Base-by-base conservation (phyloP, 2,329 filamentous ascomycete genomes). In the Falciphora oryzae region DNA sequence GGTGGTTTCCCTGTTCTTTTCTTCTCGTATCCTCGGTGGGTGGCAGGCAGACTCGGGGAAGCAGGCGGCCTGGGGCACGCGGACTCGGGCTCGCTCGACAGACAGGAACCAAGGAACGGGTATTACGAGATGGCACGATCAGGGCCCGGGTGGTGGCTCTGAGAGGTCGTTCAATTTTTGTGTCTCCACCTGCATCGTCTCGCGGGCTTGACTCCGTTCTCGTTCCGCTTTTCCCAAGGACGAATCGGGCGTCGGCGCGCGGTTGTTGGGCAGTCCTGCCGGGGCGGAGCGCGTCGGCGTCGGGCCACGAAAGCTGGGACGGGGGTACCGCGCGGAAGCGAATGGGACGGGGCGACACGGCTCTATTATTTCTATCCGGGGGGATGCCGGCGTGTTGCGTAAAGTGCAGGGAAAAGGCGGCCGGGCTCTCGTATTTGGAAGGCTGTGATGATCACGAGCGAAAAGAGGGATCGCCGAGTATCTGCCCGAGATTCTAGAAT, bases 371-470 rank as follows among this genome's bases (percentile, higher is more conserved):
- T 53, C 22, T 53, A n/a, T 7, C 44, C 22, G 44, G 44, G 44
- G n/a, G 5, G 44, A n/a, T 8, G 44, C 44, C 14, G 44, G 44
- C 35, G 35, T 38, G 18, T 5, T 8, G 16, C 1, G 44, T n/a
- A n/a, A 10, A n/a, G 18, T 7, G 18, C 18, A n/a, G 22, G 44
- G 44, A 22, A 53, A n/a, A 10, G 18, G 44, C 22, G 16, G 44
- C 44, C 16, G 18, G 44, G 18, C 44, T 2, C 44, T 53, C 44
- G 18, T 53, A 53, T 53, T 53, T 2, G 18, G 44, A n/a, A 53
- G 44, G 44, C 44, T 53, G 44, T 53, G 44, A 53, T 53, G 44
- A 53, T 53, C 44, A 53, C 44, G 44, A 53, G 44, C n/a, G 44
- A n/a, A n/a, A 53, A 14, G 6, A 53, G 44, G 44, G 44, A 53